phyloP scores from a whole-genome alignment of 331 rosid species.

The Quercus lobata region DNA sequence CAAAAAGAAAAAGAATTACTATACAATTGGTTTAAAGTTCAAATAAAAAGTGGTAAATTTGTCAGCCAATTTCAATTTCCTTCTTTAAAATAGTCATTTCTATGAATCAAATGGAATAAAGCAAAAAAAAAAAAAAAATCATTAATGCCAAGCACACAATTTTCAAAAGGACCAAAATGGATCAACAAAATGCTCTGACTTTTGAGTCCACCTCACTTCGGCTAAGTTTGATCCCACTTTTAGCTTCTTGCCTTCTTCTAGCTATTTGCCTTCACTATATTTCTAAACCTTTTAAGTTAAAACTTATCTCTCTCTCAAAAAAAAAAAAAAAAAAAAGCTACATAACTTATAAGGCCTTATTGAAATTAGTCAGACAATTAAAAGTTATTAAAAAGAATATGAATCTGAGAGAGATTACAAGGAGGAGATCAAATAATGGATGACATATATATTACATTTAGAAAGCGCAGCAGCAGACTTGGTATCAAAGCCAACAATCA shows the following conservation, averaged over 20 bases:
- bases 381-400: background rate
- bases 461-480: slow-evolving; percentile 97
- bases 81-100: too few relatives aligned
- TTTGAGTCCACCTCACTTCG: background rate
- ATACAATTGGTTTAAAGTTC: too few relatives aligned
- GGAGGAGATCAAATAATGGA: background rate
- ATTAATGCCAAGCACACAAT: background rate
- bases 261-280: too few relatives aligned
- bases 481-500: slow-evolving; percentile 81
- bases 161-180: background rate
- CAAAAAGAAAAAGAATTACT: too few relatives aligned
- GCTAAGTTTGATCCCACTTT: background rate
- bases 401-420: background rate
- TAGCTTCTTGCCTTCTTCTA: background rate
- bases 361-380: background rate
- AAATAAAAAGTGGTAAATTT: too few relatives aligned
- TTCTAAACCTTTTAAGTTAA: too few relatives aligned
- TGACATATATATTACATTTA: slow-evolving; percentile 43
- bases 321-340: too few relatives aligned
- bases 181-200: background rate
- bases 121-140: background rate
- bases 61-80: too few relatives aligned
- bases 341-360: background rate
- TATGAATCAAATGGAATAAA: background rate
- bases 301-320: too few relatives aligned